Evolutionary conservation across 2,329 filamentous ascomycete genomes (phyloP).

Genomic region (Monosporascus sp.): DNA sequence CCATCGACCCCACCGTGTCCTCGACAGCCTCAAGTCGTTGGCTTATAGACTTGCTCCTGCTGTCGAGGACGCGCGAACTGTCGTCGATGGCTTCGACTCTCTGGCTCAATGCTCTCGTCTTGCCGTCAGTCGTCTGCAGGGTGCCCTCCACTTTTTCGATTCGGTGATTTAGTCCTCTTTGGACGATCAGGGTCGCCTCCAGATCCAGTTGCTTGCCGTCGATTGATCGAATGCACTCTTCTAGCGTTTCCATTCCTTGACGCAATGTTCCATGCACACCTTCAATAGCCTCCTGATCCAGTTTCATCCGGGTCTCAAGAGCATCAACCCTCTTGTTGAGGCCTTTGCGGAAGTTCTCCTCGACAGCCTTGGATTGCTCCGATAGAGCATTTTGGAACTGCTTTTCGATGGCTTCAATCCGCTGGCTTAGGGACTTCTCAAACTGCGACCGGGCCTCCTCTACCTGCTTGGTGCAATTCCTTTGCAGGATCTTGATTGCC

Average conservation of each 20-base stretch:
- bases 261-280: constrained; percentile 14
- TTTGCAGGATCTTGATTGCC: constrained; percentile 6
- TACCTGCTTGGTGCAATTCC: constrained; percentile 10
- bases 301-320: constrained; percentile 18
- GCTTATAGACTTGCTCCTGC: constrained; percentile 17
- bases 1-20: constrained; percentile 15
- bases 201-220: constrained; percentile 22
- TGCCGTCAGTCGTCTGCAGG: constrained; percentile 13
- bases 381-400: constrained; percentile 10
- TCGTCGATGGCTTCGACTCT: constrained; percentile 21
- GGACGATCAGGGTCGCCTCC: constrained; percentile 17
- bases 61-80: constrained; percentile 19
- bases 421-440: constrained; percentile 8
- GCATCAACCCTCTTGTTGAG: constrained; percentile 17
- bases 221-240: constrained; percentile 17
- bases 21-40: constrained; percentile 20
- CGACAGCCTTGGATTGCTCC: constrained; percentile 11
- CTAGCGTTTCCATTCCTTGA: constrained; percentile 18
- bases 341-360: constrained; percentile 15
- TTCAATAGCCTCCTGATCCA: constrained; percentile 19
- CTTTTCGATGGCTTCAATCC: constrained; percentile 11
- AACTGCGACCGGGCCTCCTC: constrained; percentile 12
- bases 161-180: constrained; percentile 15
- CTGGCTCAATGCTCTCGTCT: constrained; percentile 14
- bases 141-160: constrained; percentile 15